phyloP scores from a whole-genome alignment of 306 rosid genomes.

The Amphicarpaea edgeworthii region DNA sequence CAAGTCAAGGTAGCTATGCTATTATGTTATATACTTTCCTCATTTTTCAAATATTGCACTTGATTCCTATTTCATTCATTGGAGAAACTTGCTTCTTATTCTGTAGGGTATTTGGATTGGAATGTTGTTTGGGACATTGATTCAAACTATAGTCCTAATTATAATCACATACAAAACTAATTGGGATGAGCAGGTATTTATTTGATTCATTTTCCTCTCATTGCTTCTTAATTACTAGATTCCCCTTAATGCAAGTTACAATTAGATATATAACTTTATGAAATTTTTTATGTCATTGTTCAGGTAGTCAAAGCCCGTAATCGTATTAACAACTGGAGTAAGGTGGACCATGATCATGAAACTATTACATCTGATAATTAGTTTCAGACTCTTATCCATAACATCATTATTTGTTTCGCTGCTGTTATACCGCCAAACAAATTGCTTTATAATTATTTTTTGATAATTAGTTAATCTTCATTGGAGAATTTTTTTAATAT shows the following conservation, averaged over 20 bases:
- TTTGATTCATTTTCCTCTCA: not conserved
- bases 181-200: slow-evolving; percentile 72
- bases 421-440: not conserved
- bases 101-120: slow-evolving; percentile 74
- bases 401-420: not conserved
- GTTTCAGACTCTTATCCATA: not conserved
- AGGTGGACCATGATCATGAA: not conserved
- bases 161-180: slow-evolving; percentile 57
- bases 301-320: slow-evolving; percentile 1
- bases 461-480: too few relatives aligned
- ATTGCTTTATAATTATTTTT: too few relatives aligned
- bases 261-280: not conserved
- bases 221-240: too few relatives aligned
- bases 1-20: slow-evolving; percentile 52
- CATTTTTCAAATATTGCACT: not conserved
- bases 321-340: not conserved
- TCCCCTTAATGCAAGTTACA: not conserved
- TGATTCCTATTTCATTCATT: not conserved
- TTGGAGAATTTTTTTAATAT: too few relatives aligned
- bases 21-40: not conserved
- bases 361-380: not conserved
- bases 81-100: not conserved
- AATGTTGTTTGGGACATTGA: slow-evolving; percentile 66
- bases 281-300: not conserved
- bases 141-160: slow-evolving; percentile 55